A percentile compares a stretch with the other conserved stretches of the same genome.
Conservation (phyloP, 2,329 filamentous ascomycete genomes). For the Pseudopyrenochaeta lycopersici region DNA sequence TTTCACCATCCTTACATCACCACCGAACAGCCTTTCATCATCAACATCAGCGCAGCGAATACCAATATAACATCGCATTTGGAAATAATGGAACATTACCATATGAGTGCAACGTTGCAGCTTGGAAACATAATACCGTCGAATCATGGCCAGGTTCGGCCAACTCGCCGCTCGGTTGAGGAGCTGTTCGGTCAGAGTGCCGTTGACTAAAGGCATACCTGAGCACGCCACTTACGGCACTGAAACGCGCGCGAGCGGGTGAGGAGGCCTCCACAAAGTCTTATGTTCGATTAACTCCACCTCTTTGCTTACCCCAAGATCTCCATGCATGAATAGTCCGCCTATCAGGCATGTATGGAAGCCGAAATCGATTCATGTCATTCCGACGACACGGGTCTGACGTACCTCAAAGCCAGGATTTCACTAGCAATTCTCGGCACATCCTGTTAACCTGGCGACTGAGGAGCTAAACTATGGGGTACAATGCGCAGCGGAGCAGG, state of each 20-base stretch:
- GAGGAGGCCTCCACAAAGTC: slow-evolving; percentile 19
- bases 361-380: slow-evolving; percentile 7
- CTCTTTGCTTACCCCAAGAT: slow-evolving; percentile 9
- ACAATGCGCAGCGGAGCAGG: slow-evolving; percentile 9
- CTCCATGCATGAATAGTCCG: slow-evolving; percentile 14
- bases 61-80: neutral
- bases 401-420: slow-evolving; percentile 1
- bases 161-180: neutral
- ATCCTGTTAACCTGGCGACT: slow-evolving; percentile 14
- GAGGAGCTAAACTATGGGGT: slow-evolving; percentile 1
- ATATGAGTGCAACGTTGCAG: neutral
- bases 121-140: slow-evolving; percentile 36
- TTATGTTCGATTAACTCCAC: slow-evolving; percentile 8
- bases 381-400: slow-evolving; percentile 8
- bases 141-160: slow-evolving; percentile 1
- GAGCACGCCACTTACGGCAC: slow-evolving; percentile 13
- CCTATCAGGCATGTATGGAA: slow-evolving; percentile 11
- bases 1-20: neutral
- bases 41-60: neutral
- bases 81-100: neutral
- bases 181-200: neutral
- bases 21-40: no score
- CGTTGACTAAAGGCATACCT: neutral
- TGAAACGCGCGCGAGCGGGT: slow-evolving; percentile 20
- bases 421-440: slow-evolving; percentile 7